These are phyloP conservation scores for Cenchrus purpureus DNA, from an alignment of 176 grass and related monocot genomes.

Conservation along the genomic window DNA sequence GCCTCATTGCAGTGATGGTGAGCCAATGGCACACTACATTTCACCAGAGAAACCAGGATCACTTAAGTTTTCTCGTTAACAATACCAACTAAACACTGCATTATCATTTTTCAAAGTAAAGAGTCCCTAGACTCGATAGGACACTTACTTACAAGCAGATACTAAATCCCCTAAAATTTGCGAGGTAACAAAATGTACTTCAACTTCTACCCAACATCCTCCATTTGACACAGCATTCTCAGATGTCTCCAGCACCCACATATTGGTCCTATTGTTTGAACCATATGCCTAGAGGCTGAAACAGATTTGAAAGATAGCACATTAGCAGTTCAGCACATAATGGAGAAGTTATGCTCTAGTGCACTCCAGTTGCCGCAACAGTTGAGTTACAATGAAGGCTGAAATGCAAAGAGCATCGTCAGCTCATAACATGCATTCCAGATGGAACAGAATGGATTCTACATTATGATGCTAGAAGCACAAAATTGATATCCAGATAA, in stretches of 20 bases:
- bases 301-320: not conserved
- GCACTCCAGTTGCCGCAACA: not conserved
- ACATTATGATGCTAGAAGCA: constrained; percentile 35
- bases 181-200: not conserved
- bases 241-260: not conserved
- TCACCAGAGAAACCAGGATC: too few species aligned
- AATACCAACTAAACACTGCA: not conserved
- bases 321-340: not conserved
- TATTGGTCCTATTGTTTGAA: not conserved
- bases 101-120: not conserved
- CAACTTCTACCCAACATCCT: not conserved
- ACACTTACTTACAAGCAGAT: not conserved
- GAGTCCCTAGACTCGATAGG: not conserved
- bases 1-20: not conserved
- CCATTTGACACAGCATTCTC: not conserved
- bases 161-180: not conserved
- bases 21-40: too few species aligned
- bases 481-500: constrained; percentile 31
- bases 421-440: constrained; percentile 25
- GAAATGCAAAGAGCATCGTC: not conserved
- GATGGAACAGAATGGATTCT: constrained; percentile 12
- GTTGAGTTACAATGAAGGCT: constrained; percentile 27
- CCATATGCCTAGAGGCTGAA: constrained; percentile 11
- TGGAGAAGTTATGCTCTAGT: not conserved
- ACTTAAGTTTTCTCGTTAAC: too few species aligned